Evolutionary conservation across 108 stramenopile genomes (phyloP), one percentile per base, ranked within the genome.

Genomic region (Discostella stelligeroides): DNA sequence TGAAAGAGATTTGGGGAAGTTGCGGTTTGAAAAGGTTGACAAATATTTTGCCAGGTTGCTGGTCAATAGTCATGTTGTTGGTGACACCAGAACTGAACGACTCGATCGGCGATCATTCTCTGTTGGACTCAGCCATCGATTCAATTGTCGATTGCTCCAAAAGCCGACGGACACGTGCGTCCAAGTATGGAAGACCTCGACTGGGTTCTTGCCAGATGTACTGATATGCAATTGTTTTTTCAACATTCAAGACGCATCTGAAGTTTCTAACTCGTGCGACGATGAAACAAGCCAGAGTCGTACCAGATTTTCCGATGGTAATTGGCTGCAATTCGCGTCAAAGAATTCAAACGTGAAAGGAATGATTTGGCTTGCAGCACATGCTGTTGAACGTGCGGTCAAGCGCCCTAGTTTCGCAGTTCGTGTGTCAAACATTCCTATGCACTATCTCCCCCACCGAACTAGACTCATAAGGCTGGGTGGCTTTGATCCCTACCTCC

Each of bases 51-150:
- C 55, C 24, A 43, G 68, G 6, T 58, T 81, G 27, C 38, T 76
- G 4, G 64, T 81, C 2, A 75, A 81, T 66, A 68, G 60, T n/a
- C 39, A 72, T 59, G 37, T 51, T 41, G 80, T 81, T 8, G 80
- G 75, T 13, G 65, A 66, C 53, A 81, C 75, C 11, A 27, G 41
- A 53, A 43, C 18, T 25, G 51, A 63, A n/a, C 60, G 47, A 13
- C 17, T 81, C 7, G 45, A 75, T 45, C 75, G 67, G 68, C 68
- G 70, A 24, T 70, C 63, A 21, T 75, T 50, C 53, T 60, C 75
- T 2, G 49, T 81, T 23, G 20, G 14, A 3, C 48, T 81, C 45
- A 39, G 58, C 43, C 74, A 81, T 39, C 53, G 63, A 39, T 81
- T 76, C 37, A 49, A 67, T 47, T 81, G 80, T 60, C 49, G 53